Evolutionary conservation across 179 eudicot species (phyloP).

Genomic region (Silene coronaria): DNA sequence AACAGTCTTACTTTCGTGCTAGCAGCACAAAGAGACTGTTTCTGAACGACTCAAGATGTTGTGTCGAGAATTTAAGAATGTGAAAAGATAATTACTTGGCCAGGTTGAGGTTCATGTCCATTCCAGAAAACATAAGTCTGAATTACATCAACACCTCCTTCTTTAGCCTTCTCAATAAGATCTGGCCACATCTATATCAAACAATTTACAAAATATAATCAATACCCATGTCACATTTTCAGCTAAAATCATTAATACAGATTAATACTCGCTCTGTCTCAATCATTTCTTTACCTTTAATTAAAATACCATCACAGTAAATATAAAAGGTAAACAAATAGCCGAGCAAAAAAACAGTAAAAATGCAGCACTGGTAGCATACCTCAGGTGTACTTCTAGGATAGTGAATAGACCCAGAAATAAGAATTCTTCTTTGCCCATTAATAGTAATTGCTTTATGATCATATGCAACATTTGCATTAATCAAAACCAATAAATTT

Average conservation of each 20-base stretch:
- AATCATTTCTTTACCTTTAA: no score
- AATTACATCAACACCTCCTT: constrained; percentile 86
- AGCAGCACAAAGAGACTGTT: background rate
- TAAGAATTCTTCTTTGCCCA: constrained; percentile 47
- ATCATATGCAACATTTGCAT: constrained; percentile 43
- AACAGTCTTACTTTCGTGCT: no score
- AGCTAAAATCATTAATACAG: constrained; percentile 8
- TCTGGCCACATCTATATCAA: constrained; percentile 94
- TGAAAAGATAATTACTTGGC: constrained; percentile 41
- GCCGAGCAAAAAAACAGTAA: no score
- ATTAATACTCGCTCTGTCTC: no score
- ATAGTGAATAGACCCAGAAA: constrained; percentile 56
- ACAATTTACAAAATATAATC: constrained; percentile 16
- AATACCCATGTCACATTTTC: constrained; percentile 19
- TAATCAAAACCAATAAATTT: constrained; percentile 31
- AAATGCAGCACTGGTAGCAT: background rate
- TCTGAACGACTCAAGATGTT: no score
- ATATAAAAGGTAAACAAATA: no score
- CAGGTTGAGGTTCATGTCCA: constrained; percentile 92
- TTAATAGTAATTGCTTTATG: constrained; percentile 39
- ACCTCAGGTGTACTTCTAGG: constrained; percentile 54
- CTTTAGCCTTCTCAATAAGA: constrained; percentile 84
- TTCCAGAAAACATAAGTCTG: constrained; percentile 96
- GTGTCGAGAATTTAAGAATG: background rate
- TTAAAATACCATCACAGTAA: no score